Evolutionary conservation across 257 asterid species (phyloP).

Genomic region (Anisodus acutangulus): DNA sequence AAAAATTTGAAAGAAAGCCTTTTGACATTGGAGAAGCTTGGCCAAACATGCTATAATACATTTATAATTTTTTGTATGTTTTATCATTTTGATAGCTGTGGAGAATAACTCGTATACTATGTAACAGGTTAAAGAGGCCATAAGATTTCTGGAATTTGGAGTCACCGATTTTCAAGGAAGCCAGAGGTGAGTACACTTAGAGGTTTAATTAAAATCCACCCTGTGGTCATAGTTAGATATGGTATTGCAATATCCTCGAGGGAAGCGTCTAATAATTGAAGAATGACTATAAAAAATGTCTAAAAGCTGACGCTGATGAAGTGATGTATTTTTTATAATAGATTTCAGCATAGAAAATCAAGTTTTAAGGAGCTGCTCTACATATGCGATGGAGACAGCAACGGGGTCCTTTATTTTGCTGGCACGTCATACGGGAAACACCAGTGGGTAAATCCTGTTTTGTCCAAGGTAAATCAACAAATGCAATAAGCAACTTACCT

Average conservation of each 20-base stretch:
- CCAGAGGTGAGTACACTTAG: constrained; percentile 54
- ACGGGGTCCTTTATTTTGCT: constrained; percentile 85
- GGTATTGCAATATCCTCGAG: neutral
- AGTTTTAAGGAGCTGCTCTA: constrained; percentile 93
- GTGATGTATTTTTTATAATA: constrained; percentile 40
- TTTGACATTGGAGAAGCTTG: no score
- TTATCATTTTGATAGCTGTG: constrained; percentile 22
- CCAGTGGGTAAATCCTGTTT: constrained; percentile 95
- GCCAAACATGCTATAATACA: no score
- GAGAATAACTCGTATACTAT: constrained; percentile 20
- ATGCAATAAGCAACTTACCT: constrained; percentile 15
- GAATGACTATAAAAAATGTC: neutral
- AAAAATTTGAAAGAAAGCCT: no score
- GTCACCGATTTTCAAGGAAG: constrained; percentile 47
- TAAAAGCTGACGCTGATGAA: constrained; percentile 28
- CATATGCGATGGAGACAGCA: constrained; percentile 94
- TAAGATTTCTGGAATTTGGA: constrained; percentile 64
- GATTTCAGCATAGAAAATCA: constrained; percentile 81
- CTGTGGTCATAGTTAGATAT: neutral
- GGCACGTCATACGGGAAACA: constrained; percentile 96
- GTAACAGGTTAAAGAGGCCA: constrained; percentile 83
- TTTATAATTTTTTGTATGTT: no score
- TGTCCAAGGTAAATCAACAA: constrained; percentile 68
- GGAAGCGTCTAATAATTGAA: neutral
- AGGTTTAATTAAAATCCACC: neutral